These are phyloP conservation scores for Hypoxylon cercidicola DNA, from an alignment of 495 filamentous ascomycete genomes.

Conservation along the genomic window DNA sequence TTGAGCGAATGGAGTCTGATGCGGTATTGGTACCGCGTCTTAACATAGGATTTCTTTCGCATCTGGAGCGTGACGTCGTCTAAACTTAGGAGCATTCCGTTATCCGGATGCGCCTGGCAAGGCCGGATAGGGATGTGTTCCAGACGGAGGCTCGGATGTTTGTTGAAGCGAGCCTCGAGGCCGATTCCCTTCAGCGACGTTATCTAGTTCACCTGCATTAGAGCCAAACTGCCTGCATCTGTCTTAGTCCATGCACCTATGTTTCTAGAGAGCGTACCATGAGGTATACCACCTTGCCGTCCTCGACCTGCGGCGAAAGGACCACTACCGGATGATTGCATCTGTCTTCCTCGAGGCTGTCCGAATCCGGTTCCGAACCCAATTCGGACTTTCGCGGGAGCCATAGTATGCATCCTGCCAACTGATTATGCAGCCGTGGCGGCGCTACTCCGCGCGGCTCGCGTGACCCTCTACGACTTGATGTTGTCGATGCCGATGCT, in stretches of 20 bases:
- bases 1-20: slow-evolving; percentile 18
- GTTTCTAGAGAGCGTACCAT: slow-evolving; percentile 27
- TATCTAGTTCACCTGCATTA: slow-evolving; percentile 30
- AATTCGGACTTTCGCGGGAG: slow-evolving; percentile 33
- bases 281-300: slow-evolving; percentile 36
- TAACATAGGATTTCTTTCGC: slow-evolving; percentile 42
- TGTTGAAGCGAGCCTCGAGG: slow-evolving; percentile 34
- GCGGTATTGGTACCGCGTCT: slow-evolving; percentile 20
- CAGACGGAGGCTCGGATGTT: slow-evolving; percentile 13
- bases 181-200: slow-evolving; percentile 44
- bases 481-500: too few species aligned
- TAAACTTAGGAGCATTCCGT: slow-evolving; percentile 42
- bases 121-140: slow-evolving; percentile 46
- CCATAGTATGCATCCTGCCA: slow-evolving; percentile 45
- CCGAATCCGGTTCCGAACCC: slow-evolving; percentile 12
- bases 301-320: slow-evolving; percentile 31
- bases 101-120: slow-evolving; percentile 43
- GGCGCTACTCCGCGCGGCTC: neutral
- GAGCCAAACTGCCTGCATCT: neutral
- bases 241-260: neutral
- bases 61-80: slow-evolving; percentile 17
- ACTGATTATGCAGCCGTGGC: slow-evolving; percentile 7
- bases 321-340: slow-evolving; percentile 46
- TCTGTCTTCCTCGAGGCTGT: slow-evolving; percentile 33
- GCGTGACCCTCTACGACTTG: slow-evolving; percentile 20